Evolutionary conservation across 257 asterid genomes (phyloP).

Genomic region (Gentiana straminea): DNA sequence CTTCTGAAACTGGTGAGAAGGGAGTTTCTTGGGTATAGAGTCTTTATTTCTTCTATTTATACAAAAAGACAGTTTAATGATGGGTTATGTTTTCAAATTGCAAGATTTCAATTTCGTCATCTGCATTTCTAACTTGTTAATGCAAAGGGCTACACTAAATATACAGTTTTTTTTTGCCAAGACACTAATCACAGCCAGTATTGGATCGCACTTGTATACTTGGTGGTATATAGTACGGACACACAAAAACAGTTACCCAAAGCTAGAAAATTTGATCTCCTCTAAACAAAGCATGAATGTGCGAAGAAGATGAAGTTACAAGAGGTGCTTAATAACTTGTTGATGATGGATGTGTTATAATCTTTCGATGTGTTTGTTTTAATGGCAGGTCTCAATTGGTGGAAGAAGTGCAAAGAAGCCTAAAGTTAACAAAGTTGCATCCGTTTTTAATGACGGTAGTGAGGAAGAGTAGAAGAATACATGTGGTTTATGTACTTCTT

Average conservation of each 20-base stretch:
- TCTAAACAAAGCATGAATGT: background rate
- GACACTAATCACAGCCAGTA: no score
- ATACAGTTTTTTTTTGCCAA: no score
- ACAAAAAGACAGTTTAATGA: no score
- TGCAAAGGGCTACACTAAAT: no score
- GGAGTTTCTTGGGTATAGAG: no score
- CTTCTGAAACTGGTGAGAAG: no score
- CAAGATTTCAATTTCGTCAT: no score
- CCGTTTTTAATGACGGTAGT: slow-evolving; percentile 63
- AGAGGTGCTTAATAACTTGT: no score
- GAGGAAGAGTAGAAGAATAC: slow-evolving; percentile 50
- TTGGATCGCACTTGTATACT: background rate
- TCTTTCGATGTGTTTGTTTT: slow-evolving; percentile 1
- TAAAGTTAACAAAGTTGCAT: slow-evolving; percentile 47
- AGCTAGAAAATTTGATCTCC: background rate
- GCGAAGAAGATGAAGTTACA: background rate
- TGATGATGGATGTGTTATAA: background rate
- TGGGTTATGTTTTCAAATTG: no score
- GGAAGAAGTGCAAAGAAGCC: slow-evolving; percentile 56
- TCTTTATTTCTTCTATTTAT: no score
- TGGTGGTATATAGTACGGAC: background rate
- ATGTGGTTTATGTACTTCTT: background rate
- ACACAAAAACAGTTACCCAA: no score
- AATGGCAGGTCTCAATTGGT: slow-evolving; percentile 29
- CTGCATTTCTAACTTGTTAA: no score